Evolutionary conservation across 1,284 basidiomycete genomes (phyloP), one percentile per base, ranked within the genome.

Genomic region (Taiwanofungus camphoratus): DNA sequence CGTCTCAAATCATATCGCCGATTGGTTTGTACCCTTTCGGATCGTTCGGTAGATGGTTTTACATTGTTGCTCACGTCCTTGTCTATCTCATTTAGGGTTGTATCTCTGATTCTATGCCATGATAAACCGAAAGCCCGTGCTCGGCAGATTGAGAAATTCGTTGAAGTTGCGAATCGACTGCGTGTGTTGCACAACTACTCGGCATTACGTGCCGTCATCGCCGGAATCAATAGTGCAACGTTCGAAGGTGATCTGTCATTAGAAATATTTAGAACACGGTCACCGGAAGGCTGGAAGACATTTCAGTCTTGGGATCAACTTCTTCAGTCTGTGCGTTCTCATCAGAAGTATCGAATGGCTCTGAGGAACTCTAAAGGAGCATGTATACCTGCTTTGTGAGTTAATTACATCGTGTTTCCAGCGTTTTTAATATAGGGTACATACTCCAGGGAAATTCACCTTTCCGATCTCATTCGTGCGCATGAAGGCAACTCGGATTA

Each of bases 301-400:
- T 70, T 87, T 21, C 72, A 78, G 59, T 87, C 86, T 5, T 87
- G 82, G 76, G 86, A 88, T 50, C 74, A 88, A 29, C 69, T 90
- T 5, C 66, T 90, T 16, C 80, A 83, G 50, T 77, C 80, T 38
- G 73, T 75, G 39, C 74, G 85, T 6, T 79, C 83, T 21, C 86
- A 89, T 63, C 76, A 83, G 49, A 78, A 86, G 24, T 90, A 90
- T 63, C 80, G 87, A 19, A 70, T 89, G 62, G 87, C 87, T 2
- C 62, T 90, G 39, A 71, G 79, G 49, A 87, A 88, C 54, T 84
- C 86, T 1, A 86, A 82, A 60, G 87, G 87, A 11, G 76, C 83
- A 24, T 87, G 84, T 51, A 87, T 90, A 48, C 87, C 87, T 48
- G 86, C 87, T 20, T 63, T 89, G 87, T 89, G 57, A 60, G 76